Evolutionary conservation across 1,139 yeast genomes (phyloP).

Genomic region (Pichia kudriavzevii): DNA sequence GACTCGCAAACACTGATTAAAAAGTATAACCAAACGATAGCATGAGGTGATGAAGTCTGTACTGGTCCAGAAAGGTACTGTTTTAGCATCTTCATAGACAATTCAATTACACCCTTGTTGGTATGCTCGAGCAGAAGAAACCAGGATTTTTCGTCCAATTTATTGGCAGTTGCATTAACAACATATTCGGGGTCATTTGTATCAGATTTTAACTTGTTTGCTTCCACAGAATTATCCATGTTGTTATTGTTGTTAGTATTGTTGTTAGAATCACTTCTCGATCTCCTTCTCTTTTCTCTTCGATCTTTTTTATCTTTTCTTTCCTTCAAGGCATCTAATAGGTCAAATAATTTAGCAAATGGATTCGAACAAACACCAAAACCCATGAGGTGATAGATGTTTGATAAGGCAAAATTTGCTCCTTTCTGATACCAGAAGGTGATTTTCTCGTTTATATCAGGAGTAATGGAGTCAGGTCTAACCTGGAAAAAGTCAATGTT

Average conservation of each 20-base stretch:
- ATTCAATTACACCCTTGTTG: conserved; percentile 58
- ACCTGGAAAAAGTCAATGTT: conserved; percentile 54
- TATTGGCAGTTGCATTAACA: conserved; percentile 32
- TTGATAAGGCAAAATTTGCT: conserved; percentile 66
- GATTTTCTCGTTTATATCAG: conserved; percentile 38
- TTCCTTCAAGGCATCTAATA: conserved; percentile 65
- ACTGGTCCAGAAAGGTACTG: conserved; percentile 65
- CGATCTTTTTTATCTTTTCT: conserved; percentile 65
- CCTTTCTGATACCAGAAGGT: conserved; percentile 74
- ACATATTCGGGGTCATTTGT: conserved; percentile 20
- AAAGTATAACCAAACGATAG: conserved; percentile 65
- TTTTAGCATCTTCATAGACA: conserved; percentile 56
- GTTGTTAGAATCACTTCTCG: conserved; percentile 28
- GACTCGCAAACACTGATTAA: conserved; percentile 57
- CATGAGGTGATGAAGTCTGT: conserved; percentile 62
- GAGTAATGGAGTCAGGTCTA: conserved; percentile 33
- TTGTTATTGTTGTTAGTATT: conserved; percentile 3
- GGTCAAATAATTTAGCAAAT: conserved; percentile 61
- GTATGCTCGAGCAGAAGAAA: conserved; percentile 43
- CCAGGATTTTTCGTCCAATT: conserved; percentile 51
- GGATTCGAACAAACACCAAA: conserved; percentile 71
- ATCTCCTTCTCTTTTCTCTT: conserved; percentile 36
- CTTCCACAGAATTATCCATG: background rate
- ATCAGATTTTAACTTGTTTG: conserved; percentile 2
- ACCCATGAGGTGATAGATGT: conserved; percentile 65